phyloP scores from a whole-genome alignment of 176 grass and related monocot genomes.

The Cenchrus purpureus region DNA sequence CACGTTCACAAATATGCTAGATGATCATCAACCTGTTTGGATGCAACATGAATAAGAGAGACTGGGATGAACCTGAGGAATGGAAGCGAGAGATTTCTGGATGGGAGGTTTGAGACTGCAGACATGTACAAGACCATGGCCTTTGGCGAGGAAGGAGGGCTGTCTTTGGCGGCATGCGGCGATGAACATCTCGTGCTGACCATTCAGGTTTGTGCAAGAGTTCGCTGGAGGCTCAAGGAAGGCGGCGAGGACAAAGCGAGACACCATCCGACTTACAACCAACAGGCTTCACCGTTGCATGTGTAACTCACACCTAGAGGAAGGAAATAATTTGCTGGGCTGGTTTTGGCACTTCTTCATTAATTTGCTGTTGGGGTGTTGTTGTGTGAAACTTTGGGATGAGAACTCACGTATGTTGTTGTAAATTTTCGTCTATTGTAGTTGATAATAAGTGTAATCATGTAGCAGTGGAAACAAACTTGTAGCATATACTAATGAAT shows the following conservation, averaged over 20 bases:
- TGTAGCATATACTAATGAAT: background rate
- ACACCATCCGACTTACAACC: constrained; percentile 73
- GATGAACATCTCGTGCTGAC: constrained; percentile 59
- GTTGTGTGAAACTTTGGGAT: background rate
- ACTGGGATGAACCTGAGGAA: constrained; percentile 66
- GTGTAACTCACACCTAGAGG: constrained; percentile 58
- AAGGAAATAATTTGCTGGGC: constrained; percentile 22
- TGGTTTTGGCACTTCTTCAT: background rate
- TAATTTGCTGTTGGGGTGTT: background rate
- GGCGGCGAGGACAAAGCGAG: constrained; percentile 69
- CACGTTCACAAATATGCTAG: constrained; percentile 6
- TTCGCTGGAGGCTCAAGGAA: constrained; percentile 74
- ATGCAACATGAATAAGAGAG: constrained; percentile 84
- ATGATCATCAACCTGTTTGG: constrained; percentile 81
- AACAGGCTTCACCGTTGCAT: constrained; percentile 64
- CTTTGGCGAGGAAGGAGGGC: constrained; percentile 74
- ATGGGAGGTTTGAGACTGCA: constrained; percentile 38
- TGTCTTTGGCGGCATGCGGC: constrained; percentile 71
- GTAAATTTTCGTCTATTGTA: background rate
- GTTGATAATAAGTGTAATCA: background rate
- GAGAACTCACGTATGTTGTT: background rate
- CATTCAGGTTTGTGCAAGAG: constrained; percentile 73
- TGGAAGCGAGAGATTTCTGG: constrained; percentile 88
- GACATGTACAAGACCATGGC: constrained; percentile 84
- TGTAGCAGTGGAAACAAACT: background rate